phyloP scores from a whole-genome alignment of 345 rosid species.

The Sonneratia alba region DNA sequence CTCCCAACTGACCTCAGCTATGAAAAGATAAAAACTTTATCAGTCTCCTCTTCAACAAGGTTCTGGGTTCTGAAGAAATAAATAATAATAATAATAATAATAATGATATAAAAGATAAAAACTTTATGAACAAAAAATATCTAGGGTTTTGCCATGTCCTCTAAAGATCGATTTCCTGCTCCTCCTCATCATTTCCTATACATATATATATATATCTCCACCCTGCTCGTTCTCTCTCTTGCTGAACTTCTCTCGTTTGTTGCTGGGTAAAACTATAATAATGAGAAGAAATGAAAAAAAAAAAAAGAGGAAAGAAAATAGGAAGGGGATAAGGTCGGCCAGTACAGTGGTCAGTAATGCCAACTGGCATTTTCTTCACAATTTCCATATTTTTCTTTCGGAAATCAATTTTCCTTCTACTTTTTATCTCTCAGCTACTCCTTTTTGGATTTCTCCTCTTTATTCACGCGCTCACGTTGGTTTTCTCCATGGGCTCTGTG shows the following conservation, averaged over 20 bases:
- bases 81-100: background rate
- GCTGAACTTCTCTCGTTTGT: background rate
- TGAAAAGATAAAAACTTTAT: background rate
- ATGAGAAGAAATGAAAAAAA: background rate
- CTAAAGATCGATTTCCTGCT: background rate
- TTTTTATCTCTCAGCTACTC: background rate
- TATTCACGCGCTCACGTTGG: constrained; percentile 3
- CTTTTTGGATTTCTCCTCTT: background rate
- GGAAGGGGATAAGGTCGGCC: constrained; percentile 69
- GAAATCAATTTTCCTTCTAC: background rate
- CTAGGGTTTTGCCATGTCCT: constrained; percentile 34
- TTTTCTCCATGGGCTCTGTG: too few relatives aligned
- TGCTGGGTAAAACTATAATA: background rate
- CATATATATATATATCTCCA: too few relatives aligned
- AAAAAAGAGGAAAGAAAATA: background rate
- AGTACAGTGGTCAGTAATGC: constrained; percentile 17
- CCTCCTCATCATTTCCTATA: background rate
- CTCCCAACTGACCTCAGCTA: constrained; percentile 4
- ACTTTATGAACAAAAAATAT: constrained; percentile 14
- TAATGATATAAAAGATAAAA: background rate
- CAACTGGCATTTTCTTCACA: constrained; percentile 36
- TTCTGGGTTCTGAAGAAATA: background rate
- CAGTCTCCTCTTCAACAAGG: background rate
- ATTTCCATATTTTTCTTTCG: constrained; percentile 1
- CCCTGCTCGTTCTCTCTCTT: constrained; percentile 5